Percentiles rank a stretch among this genome's conserved stretches.
phyloP scores from a whole-genome alignment of 441 rosid species.

The Mallotus japonicus region DNA sequence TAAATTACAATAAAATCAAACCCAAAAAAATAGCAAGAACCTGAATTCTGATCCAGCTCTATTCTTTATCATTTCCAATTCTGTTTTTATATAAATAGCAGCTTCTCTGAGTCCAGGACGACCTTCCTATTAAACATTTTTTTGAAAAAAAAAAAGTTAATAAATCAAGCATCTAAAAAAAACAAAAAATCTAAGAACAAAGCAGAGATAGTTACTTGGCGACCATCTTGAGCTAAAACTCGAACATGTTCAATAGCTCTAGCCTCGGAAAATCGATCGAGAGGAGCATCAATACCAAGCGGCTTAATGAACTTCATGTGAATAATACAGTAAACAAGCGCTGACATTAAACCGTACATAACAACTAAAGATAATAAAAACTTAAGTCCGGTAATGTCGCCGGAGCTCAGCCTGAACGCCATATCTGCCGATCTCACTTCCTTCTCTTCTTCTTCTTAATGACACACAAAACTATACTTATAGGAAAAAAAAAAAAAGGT shows the following conservation, averaged over 20 bases:
- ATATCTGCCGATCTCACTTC: constrained; percentile 8
- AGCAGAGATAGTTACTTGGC: constrained; percentile 58
- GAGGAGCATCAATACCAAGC: constrained; percentile 70
- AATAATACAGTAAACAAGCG: constrained; percentile 53
- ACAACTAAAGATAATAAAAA: constrained; percentile 46
- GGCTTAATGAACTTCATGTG: constrained; percentile 68
- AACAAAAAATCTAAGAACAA: background rate
- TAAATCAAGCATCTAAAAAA: background rate
- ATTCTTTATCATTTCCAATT: constrained; percentile 64
- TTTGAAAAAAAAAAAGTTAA: background rate
- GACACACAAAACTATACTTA: too few relatives aligned
- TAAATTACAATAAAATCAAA: background rate
- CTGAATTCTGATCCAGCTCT: constrained; percentile 75
- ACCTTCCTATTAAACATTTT: constrained; percentile 60
- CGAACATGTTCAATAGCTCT: constrained; percentile 89
- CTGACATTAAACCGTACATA: constrained; percentile 65
- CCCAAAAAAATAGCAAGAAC: constrained; percentile 30
- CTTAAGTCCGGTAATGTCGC: constrained; percentile 64
- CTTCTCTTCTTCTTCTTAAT: constrained; percentile 12
- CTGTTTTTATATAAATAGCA: constrained; percentile 70
- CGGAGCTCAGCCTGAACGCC: constrained; percentile 43
- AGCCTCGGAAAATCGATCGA: constrained; percentile 88
- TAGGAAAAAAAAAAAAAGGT: background rate
- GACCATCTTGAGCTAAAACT: constrained; percentile 60
- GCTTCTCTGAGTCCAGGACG: constrained; percentile 84